Base-by-base conservation (phyloP, 768 basidiomycete genomes). In the Boletus coccyginus region DNA sequence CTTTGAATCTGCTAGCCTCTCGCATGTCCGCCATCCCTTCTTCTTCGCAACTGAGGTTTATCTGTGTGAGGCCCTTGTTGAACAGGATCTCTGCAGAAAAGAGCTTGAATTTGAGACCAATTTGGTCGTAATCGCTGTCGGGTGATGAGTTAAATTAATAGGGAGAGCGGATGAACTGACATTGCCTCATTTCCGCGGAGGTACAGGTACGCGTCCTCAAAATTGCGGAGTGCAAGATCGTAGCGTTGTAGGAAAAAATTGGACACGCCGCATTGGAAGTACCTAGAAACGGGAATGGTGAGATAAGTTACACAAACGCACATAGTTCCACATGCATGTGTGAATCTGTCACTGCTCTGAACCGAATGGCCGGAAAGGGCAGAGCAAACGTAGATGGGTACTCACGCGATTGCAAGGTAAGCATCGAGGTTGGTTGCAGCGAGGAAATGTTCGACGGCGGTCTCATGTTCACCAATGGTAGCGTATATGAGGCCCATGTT, bases 401-500 rank as follows among this genome's bases (percentile, higher is more conserved):
- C 89, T 73, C 73, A 94, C 80, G 89, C 93, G 56, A 97, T 87
- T 40, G 94, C 92, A 53, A 97, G 82, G 70, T 88, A 97, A 59
- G 83, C 78, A 72, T 98, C 95, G 39, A 94, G 77, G 49, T 73
- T 74, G 7, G 84, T 88, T 10, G 95, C 94, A 40, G 84, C 83
- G 32, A 79, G 75, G 72, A 95, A 98, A 59, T 84, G 80, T 63
- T 92, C 82, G 32, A 97, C 85, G 46, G 94, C 94, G 13, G 83
- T 79, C 68, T 89, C 86, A 66, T 96, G 94, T 67, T 92, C 87
- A 59, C 94, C 91, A 13, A 94, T 79, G 38, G 93, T 96, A 44
- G 95, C 94, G 62, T 91, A 89, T 67, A 98, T 94, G 56, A 98
- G 78, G 14, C 91, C 95, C 76, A 97, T 91, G 69, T 97, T 97